Percentiles rank a stretch among this genome's conserved stretches.
Evolutionary conservation across 2,329 filamentous ascomycete genomes (phyloP).

Genomic region (Fusarium citri): DNA sequence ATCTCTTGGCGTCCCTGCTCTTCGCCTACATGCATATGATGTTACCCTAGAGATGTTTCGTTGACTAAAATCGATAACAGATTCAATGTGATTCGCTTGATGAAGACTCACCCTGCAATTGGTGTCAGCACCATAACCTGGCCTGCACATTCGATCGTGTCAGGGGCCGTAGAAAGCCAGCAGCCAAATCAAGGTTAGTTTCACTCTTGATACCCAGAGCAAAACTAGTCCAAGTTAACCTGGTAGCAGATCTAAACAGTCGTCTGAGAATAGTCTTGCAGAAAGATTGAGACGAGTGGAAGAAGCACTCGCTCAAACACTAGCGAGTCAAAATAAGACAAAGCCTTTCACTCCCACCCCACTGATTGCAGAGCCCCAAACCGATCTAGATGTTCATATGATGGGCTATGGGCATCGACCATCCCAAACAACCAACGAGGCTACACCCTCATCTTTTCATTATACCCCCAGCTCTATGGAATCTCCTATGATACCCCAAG

Average conservation of each 20-base stretch:
- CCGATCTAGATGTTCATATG: neutral
- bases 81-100: constrained; percentile 40
- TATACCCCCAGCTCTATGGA: neutral
- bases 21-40: neutral
- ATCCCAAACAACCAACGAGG: neutral
- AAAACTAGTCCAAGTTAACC: neutral
- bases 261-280: constrained; percentile 33
- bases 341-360: constrained; percentile 16
- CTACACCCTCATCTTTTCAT: constrained; percentile 5
- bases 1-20: constrained; percentile 12
- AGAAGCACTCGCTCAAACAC: constrained; percentile 32
- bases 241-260: constrained; percentile 19
- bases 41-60: neutral
- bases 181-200: constrained; percentile 31
- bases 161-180: constrained; percentile 38
- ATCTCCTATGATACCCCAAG: constrained; percentile 7
- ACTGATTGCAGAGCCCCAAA: neutral
- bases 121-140: constrained; percentile 42
- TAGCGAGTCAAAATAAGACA: constrained; percentile 10
- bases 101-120: constrained; percentile 35
- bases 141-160: constrained; percentile 43
- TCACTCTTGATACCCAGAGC: too few relatives aligned
- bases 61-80: constrained; percentile 17
- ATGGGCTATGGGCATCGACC: neutral
- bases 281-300: constrained; percentile 42